Percentiles rank a stretch among this genome's conserved stretches.
These are phyloP conservation scores for Exsudoporus floridanus DNA, from an alignment of 1,284 basidiomycete species.

Conservation along the genomic window DNA sequence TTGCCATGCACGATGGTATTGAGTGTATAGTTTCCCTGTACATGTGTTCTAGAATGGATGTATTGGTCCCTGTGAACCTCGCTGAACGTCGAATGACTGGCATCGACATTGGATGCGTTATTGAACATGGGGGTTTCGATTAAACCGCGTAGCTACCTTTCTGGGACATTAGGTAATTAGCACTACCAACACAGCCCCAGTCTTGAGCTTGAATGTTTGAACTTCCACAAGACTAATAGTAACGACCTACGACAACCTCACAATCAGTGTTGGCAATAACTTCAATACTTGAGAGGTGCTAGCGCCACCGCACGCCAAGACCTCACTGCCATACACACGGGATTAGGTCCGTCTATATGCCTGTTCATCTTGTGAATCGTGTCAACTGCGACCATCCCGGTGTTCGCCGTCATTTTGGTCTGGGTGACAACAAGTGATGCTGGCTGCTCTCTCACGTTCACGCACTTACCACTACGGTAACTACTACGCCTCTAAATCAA, in stretches of 20 bases:
- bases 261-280: no score
- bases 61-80: conserved; percentile 26
- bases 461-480: background rate
- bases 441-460: background rate
- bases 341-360: background rate
- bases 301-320: background rate
- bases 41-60: conserved; percentile 9
- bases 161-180: no score
- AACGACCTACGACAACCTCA: no score
- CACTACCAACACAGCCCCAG: no score
- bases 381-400: background rate
- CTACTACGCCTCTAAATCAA: no score
- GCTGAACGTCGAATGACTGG: conserved; percentile 27
- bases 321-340: background rate
- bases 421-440: background rate
- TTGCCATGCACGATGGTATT: conserved; percentile 27
- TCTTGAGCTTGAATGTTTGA: no score
- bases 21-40: conserved; percentile 18
- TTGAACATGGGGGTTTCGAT: conserved; percentile 21
- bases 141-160: no score
- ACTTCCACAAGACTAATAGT: no score
- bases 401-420: background rate
- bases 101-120: conserved; percentile 24
- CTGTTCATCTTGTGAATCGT: background rate
- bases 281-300: no score